These are phyloP conservation scores for Saccharomyces mikatae DNA, from an alignment of 805 yeast genomes.

Conservation along the genomic window DNA sequence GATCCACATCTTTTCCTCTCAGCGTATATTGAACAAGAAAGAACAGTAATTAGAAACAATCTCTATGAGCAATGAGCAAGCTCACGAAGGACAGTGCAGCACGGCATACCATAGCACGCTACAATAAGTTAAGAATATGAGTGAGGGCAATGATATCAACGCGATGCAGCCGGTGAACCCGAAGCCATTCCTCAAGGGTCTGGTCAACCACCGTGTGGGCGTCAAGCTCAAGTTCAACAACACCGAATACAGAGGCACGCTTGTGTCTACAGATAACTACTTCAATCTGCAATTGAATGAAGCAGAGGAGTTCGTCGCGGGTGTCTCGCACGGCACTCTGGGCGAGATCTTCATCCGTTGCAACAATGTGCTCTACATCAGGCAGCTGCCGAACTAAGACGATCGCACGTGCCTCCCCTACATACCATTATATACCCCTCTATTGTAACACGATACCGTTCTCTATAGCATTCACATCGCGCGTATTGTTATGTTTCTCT, in stretches of 20 bases:
- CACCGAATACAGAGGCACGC: conserved; percentile 75
- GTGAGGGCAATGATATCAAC: background rate
- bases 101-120: background rate
- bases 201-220: conserved; percentile 60
- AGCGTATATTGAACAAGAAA: background rate
- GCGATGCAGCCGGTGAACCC: conserved; percentile 58
- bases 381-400: conserved; percentile 25
- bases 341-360: conserved; percentile 85
- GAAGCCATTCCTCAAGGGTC: conserved; percentile 76
- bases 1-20: background rate
- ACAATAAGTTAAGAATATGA: background rate
- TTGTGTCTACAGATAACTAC: conserved; percentile 79
- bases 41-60: background rate
- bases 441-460: background rate
- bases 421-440: background rate
- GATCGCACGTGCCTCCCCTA: background rate
- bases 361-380: conserved; percentile 63
- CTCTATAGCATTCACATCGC: background rate
- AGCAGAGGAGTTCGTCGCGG: conserved; percentile 45
- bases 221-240: conserved; percentile 86
- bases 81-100: background rate
- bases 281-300: conserved; percentile 78
- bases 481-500: background rate
- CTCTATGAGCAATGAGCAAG: background rate
- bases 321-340: conserved; percentile 42